Base-by-base conservation (phyloP, 2,329 filamentous ascomycete genomes). In the Cladosporium sp. region DNA sequence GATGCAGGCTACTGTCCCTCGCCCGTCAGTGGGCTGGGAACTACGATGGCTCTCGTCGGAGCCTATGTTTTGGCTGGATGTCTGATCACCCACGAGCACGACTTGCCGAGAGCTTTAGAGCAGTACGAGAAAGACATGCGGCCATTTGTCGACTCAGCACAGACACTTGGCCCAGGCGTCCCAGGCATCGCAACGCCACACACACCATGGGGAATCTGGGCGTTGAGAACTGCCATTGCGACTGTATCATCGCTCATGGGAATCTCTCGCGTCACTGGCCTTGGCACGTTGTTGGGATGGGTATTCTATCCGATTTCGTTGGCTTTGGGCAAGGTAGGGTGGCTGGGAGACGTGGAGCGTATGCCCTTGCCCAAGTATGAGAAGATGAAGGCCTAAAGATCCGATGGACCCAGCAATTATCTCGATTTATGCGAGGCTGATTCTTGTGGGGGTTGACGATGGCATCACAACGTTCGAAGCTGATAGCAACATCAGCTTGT, bases 11-110 rank as follows among this genome's bases (percentile, higher is more conserved):
- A 70, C 51, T 69, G 66, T 47, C 61, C 67, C 12, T 65, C 66
- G 14, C 70, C 71, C 2, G 62, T 73, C 51, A 67, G 65, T 7
- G 72, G 71, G 9, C 71, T 73, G 65, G 71, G 72, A 12, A 72
- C 72, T 2, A 71, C 70, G 0, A 60, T 71, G 2, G 71, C 69
- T 11, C 56, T 73, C 12, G 65, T 62, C 14, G 72, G 71, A 28
- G 71, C 70, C 1, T 72, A 73, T 59, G 63, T 66, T 30, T 65
- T 73, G 11, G 71, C 72, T 22, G 70, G 70, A 9, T 64, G 61
- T 11, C 8, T 73, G 1, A 30, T 40, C 3, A 59, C 59, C 8
- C 56, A 70, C 37, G 58, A 60, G 2, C 22, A 66, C n/a, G 60
- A 70, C 39, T 55, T 57, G n/a, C 51, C 55, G 8, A 59, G 61